Evolutionary conservation across 2,329 filamentous ascomycete species (phyloP), one percentile per base, ranked within the genome.

Genomic region (Periconia sp.): DNA sequence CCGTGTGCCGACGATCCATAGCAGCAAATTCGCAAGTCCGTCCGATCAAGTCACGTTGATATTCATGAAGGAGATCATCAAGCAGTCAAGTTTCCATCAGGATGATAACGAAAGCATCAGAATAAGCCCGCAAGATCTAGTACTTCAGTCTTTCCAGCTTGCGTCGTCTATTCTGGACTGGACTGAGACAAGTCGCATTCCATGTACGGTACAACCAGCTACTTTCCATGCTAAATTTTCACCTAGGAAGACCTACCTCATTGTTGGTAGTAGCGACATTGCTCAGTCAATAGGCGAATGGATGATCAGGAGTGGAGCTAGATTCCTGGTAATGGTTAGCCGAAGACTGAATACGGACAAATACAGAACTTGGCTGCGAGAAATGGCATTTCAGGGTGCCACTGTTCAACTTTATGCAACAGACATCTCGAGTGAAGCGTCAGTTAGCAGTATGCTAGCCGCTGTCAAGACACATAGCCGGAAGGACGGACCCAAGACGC

Each of bases 261-360:
- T 59, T 11, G 30, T 56, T n/a, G 56, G 54, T 10, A 49, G 40
- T 12, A 47, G 52, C n/a, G 56, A 52, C 12, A 36, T 58, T 16
- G 54, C 48, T 17, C 46, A 31, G 9, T 44, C 50, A 3, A 36
- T 59, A 4, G 36, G 38, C 9, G 30, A 45, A 24, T 59, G 52
- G 52, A 56, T 59, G 56, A 17, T 50, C 2, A 30, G 19, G 10
- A 36, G 44, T 25, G 54, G 50, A 4, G 56, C 54, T 4, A 44
- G 31, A 10, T 40, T 36, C 25, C 28, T 56, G 12, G 32, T 54
- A 5, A 28, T 78, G 5, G 65, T 70, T 0, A 75, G 71, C 32
- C 68, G 75, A 1, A n/a, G n/a, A n/a, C n/a, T n/a, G n/a, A 65
- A 59, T 11, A 65, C 72, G 7, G 50, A 63, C 11, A 39, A 70